phyloP scores from a whole-genome alignment of 129 eudicot genomes.

The Flaveria ramosissima region DNA sequence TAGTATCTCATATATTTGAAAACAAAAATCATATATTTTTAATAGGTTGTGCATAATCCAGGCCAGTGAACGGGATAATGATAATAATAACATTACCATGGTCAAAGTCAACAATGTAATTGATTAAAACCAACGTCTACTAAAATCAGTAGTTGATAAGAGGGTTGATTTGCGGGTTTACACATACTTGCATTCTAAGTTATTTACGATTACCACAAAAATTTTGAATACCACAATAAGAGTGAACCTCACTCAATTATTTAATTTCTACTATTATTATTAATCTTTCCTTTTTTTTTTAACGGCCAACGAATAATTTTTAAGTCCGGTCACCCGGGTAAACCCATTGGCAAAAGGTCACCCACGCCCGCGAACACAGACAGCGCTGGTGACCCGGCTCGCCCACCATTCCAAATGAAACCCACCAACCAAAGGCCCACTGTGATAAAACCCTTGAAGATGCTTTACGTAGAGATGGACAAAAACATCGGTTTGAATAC shows the following conservation, averaged over 20 bases:
- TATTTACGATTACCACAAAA: slow-evolving; percentile 9
- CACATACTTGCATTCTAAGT: slow-evolving; percentile 34
- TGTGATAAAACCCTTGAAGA: too few relatives aligned
- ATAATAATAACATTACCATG: neutral
- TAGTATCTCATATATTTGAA: neutral
- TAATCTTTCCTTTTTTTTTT: too few relatives aligned
- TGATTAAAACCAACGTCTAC: neutral
- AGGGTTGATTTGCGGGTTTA: slow-evolving; percentile 17
- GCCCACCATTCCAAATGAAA: too few relatives aligned
- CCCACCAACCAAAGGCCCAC: too few relatives aligned
- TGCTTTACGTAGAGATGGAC: too few relatives aligned
- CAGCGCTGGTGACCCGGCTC: too few relatives aligned
- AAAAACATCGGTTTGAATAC: too few relatives aligned
- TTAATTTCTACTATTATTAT: neutral
- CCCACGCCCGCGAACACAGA: too few relatives aligned
- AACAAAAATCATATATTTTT: too few relatives aligned
- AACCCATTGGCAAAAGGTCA: too few relatives aligned
- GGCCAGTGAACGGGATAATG: neutral
- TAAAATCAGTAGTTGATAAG: neutral
- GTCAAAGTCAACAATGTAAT: slow-evolving; percentile 12
- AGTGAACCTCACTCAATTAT: slow-evolving; percentile 17
- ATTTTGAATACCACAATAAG: slow-evolving; percentile 1
- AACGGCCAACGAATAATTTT: too few relatives aligned
- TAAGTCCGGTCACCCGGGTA: too few relatives aligned
- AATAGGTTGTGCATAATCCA: neutral